Conservation (phyloP, 441 rosid species). For the Raphanus hybrid region DNA sequence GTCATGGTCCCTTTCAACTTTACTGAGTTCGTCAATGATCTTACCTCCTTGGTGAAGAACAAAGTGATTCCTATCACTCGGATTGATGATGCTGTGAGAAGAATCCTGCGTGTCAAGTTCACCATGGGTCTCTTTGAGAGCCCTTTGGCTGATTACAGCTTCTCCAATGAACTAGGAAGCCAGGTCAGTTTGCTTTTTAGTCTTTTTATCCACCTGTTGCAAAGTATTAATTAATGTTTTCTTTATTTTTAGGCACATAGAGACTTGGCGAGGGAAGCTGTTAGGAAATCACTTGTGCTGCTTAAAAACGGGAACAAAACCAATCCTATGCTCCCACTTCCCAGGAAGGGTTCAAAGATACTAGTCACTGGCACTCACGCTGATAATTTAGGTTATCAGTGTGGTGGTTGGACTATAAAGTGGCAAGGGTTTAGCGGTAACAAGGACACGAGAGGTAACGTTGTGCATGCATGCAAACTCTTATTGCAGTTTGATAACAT, state of each 20-base stretch:
- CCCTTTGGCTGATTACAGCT: slow-evolving; percentile 72
- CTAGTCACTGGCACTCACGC: slow-evolving; percentile 72
- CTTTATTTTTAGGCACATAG: no score
- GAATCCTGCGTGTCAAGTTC: slow-evolving; percentile 78
- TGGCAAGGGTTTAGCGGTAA: slow-evolving; percentile 74
- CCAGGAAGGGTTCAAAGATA: slow-evolving; percentile 59
- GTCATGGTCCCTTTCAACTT: slow-evolving; percentile 79
- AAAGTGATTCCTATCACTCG: slow-evolving; percentile 65
- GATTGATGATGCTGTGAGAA: slow-evolving; percentile 77
- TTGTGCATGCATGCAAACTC: no score
- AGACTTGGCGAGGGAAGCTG: slow-evolving; percentile 64
- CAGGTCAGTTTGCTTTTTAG: slow-evolving; percentile 50
- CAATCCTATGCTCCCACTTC: slow-evolving; percentile 61
- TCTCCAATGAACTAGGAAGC: slow-evolving; percentile 69
- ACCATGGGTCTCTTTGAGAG: slow-evolving; percentile 82
- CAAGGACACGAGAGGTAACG: slow-evolving; percentile 57
- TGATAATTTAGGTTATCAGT: slow-evolving; percentile 76
- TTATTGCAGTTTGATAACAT: background rate
- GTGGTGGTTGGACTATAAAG: slow-evolving; percentile 77
- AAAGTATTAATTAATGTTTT: background rate
- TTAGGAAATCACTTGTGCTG: slow-evolving; percentile 69
- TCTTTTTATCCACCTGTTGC: background rate
- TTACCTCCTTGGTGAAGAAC: slow-evolving; percentile 59
- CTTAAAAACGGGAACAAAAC: slow-evolving; percentile 65
- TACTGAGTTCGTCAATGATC: slow-evolving; percentile 68